Conservation (phyloP, 1,139 yeast species). For the Saccharomyces hybrid region DNA sequence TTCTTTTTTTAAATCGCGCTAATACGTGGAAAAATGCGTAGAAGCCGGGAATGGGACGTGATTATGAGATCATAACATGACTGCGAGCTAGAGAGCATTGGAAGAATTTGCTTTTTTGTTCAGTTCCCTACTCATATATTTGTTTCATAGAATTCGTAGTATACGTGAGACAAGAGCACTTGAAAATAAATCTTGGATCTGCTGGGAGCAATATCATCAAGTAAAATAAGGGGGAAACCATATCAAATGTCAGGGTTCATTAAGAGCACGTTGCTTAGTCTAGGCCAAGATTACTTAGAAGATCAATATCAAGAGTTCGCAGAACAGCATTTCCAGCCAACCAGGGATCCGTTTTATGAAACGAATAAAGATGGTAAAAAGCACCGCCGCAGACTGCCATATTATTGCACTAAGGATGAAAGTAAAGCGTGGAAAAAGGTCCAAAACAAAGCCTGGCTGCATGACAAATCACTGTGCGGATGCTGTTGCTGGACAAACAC, state of each 20-base stretch:
- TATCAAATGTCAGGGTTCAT: slow-evolving; percentile 6
- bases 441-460: slow-evolving; percentile 76
- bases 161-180: not conserved
- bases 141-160: not conserved
- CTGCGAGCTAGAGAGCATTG: not conserved
- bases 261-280: slow-evolving; percentile 1
- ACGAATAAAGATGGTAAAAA: slow-evolving; percentile 38
- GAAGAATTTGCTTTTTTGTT: not conserved
- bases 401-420: slow-evolving; percentile 52
- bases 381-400: slow-evolving; percentile 52
- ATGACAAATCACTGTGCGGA: slow-evolving; percentile 71
- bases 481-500: slow-evolving; percentile 73
- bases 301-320: slow-evolving; percentile 27
- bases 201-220: not conserved
- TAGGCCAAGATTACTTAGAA: slow-evolving; percentile 16
- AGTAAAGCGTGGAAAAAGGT: slow-evolving; percentile 61
- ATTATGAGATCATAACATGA: not conserved
- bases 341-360: slow-evolving; percentile 57
- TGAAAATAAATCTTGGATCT: not conserved
- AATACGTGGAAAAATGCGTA: not conserved
- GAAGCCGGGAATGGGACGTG: not conserved
- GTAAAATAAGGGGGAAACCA: not conserved
- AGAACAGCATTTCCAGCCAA: slow-evolving; percentile 28
- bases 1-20: not conserved
- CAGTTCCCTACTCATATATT: not conserved